phyloP scores from a whole-genome alignment of 179 eudicot species.

The Sideroxylon spinosum region DNA sequence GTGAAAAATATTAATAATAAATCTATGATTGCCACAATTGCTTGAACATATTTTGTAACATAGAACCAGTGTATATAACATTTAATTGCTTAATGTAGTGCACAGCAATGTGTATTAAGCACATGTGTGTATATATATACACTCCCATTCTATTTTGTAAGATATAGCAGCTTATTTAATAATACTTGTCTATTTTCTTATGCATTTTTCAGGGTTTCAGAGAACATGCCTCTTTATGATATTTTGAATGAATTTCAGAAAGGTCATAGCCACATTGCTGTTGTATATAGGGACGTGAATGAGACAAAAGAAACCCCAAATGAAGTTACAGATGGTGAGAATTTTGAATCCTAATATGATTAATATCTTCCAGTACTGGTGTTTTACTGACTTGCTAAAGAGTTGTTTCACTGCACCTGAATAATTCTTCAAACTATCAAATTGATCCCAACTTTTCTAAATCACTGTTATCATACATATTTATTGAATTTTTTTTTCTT shows the following conservation, averaged over 20 bases:
- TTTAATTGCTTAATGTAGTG: not conserved
- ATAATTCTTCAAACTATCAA: too few species aligned
- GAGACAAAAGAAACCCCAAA: constrained; percentile 41
- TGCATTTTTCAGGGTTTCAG: constrained; percentile 68
- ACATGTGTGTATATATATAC: too few species aligned
- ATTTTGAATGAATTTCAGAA: constrained; percentile 93
- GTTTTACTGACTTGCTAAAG: too few species aligned
- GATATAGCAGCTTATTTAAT: not conserved
- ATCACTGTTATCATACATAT: not conserved
- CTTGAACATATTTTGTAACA: too few species aligned
- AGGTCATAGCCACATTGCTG: constrained; percentile 98
- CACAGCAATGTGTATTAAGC: not conserved
- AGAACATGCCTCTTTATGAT: constrained; percentile 92
- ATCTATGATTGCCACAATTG: not conserved
- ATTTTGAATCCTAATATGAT: constrained; percentile 1
- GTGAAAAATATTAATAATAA: not conserved
- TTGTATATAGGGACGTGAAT: constrained; percentile 74
- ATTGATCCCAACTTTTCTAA: not conserved
- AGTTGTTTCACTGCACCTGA: too few species aligned
- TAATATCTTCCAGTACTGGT: not conserved
- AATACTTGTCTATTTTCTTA: constrained; percentile 1
- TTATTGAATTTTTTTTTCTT: too few species aligned
- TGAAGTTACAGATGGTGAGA: constrained; percentile 43
- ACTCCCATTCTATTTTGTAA: not conserved
- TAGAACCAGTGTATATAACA: not conserved